Conservation (phyloP, 192 early-diverging fungal species). For the Lobosporangium transversale region DNA sequence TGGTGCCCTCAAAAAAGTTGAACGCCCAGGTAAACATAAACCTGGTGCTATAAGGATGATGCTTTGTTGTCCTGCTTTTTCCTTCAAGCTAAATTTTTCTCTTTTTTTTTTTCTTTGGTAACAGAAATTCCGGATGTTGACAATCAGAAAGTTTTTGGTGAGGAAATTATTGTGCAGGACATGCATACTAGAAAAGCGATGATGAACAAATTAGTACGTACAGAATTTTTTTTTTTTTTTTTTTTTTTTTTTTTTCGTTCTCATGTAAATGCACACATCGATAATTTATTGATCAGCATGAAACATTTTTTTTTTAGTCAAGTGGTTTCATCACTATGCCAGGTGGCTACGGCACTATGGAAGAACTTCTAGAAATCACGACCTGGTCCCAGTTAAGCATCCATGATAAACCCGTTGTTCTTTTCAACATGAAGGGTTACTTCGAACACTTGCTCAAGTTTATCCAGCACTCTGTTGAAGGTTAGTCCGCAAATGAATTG, state of each 20-base stretch:
- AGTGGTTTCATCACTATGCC: constrained; percentile 86
- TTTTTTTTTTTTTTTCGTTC: no score
- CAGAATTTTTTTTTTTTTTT: neutral
- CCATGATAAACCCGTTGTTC: constrained; percentile 82
- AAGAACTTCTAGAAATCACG: constrained; percentile 86
- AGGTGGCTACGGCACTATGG: constrained; percentile 89
- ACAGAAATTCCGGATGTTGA: constrained; percentile 16
- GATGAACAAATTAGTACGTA: constrained; percentile 72
- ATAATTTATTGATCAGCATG: neutral
- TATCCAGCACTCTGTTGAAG: constrained; percentile 68
- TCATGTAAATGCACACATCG: neutral
- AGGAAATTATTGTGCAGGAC: constrained; percentile 72
- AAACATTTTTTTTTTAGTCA: constrained; percentile 33
- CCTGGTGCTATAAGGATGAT: neutral
- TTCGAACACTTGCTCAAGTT: constrained; percentile 73
- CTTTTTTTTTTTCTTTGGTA: neutral
- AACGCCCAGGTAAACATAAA: constrained; percentile 41
- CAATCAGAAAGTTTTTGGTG: constrained; percentile 55
- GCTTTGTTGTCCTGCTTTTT: neutral
- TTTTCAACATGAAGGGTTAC: constrained; percentile 83
- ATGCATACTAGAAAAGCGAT: constrained; percentile 87
- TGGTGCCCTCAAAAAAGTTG: constrained; percentile 60
- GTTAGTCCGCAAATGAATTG: no score
- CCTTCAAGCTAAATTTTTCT: neutral
- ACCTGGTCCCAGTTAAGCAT: constrained; percentile 86